Evolutionary conservation across 441 rosid species (phyloP).

Genomic region (Populus tomentosa): DNA sequence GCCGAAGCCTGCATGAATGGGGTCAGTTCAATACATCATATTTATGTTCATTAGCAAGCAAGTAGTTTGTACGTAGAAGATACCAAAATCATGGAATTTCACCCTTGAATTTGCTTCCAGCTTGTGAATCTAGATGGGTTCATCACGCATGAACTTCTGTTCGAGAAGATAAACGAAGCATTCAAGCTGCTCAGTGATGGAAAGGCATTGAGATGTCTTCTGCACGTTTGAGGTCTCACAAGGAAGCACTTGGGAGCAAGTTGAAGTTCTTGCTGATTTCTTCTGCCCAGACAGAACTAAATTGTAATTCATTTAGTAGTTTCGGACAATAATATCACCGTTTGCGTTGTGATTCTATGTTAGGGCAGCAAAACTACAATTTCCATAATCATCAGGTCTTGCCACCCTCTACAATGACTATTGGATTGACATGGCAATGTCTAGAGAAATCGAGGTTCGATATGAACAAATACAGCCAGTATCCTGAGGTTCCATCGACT

Average conservation of each 20-base stretch:
- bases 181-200: conserved; percentile 31
- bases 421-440: not conserved
- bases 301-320: not conserved
- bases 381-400: not conserved
- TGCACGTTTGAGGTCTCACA: conserved; percentile 17
- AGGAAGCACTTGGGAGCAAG: no score
- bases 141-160: conserved; percentile 38
- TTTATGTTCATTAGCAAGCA: not conserved
- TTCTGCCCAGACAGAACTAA: not conserved
- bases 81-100: not conserved
- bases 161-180: conserved; percentile 37
- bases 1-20: conserved; percentile 29
- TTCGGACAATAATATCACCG: not conserved
- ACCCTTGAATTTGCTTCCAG: conserved; percentile 5
- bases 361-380: not conserved
- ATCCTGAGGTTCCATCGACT: no score
- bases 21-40: not conserved
- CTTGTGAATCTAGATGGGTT: conserved; percentile 30
- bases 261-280: not conserved
- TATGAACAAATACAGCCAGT: not conserved
- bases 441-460: not conserved
- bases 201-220: conserved; percentile 37
- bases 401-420: not conserved
- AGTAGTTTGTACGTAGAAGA: no score
- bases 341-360: not conserved